Percentiles rank a stretch among this genome's conserved stretches.
These are phyloP conservation scores for Petunia hybrid DNA, from an alignment of 305 asterid genomes.

Conservation along the genomic window DNA sequence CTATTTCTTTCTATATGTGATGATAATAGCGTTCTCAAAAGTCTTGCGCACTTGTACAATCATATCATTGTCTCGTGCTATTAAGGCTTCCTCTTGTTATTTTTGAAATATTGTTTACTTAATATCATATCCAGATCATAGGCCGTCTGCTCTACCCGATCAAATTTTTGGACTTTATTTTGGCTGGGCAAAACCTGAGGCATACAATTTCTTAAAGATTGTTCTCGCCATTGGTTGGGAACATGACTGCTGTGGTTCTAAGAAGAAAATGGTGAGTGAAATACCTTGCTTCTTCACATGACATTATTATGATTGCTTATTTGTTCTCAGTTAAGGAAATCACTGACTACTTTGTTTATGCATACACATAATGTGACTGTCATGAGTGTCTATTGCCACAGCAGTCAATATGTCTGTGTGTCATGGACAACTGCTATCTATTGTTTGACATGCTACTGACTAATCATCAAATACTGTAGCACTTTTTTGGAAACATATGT, in stretches of 20 bases:
- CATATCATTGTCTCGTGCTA: not conserved
- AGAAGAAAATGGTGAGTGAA: slow-evolving; percentile 69
- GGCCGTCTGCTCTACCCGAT: slow-evolving; percentile 55
- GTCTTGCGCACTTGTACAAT: not conserved
- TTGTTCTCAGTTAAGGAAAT: not conserved
- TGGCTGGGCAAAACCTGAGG: slow-evolving; percentile 77
- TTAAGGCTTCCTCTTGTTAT: not conserved
- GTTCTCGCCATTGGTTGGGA: slow-evolving; percentile 73
- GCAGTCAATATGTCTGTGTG: not conserved
- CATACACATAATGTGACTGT: not conserved
- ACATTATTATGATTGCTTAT: slow-evolving; percentile 10
- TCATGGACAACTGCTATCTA: not conserved
- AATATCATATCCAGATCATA: slow-evolving; percentile 54
- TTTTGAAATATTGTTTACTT: not conserved
- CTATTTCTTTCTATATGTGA: not conserved
- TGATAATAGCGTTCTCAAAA: not conserved
- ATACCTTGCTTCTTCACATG: not conserved
- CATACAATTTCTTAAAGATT: slow-evolving; percentile 54
- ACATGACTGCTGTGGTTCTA: slow-evolving; percentile 44
- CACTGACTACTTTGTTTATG: not conserved
- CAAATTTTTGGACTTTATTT: slow-evolving; percentile 81
- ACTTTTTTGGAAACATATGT: not conserved
- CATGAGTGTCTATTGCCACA: not conserved
- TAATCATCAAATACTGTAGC: slow-evolving; percentile 4
- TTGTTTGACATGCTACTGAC: slow-evolving; percentile 1